These are phyloP conservation scores for Tetragonia tetragonoides DNA, from an alignment of 148 eudicot species.

Conservation along the genomic window DNA sequence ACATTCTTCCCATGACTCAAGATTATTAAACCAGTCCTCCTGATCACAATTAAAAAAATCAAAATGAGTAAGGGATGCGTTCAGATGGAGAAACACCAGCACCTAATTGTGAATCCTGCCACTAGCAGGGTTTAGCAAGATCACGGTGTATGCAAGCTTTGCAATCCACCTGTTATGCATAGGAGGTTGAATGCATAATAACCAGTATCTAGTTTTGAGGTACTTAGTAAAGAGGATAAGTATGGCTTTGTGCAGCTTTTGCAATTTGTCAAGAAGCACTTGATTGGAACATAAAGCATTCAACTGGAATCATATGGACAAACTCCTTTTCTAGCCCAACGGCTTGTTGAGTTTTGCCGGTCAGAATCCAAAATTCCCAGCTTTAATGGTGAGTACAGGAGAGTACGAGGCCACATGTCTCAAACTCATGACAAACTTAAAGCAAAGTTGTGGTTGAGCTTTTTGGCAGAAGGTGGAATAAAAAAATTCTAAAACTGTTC, in stretches of 20 bases:
- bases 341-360: no score
- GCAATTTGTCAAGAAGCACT: not conserved
- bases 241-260: not conserved
- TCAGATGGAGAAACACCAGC: not conserved
- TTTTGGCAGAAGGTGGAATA: no score
- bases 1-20: slow-evolving; percentile 58
- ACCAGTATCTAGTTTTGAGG: not conserved
- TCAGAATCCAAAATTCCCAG: no score
- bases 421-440: no score
- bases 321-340: no score
- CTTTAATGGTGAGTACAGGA: no score
- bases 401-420: no score
- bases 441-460: no score
- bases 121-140: not conserved
- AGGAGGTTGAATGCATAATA: not conserved
- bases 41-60: slow-evolving; percentile 21
- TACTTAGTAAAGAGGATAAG: not conserved
- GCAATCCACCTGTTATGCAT: not conserved
- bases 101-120: not conserved
- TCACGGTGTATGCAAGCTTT: not conserved
- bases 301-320: no score
- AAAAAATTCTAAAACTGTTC: no score
- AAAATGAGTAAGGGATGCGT: not conserved
- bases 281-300: not conserved
- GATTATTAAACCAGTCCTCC: slow-evolving; percentile 61